phyloP scores from a whole-genome alignment of 179 eudicot genomes.

The Heliamphora pulchella region DNA sequence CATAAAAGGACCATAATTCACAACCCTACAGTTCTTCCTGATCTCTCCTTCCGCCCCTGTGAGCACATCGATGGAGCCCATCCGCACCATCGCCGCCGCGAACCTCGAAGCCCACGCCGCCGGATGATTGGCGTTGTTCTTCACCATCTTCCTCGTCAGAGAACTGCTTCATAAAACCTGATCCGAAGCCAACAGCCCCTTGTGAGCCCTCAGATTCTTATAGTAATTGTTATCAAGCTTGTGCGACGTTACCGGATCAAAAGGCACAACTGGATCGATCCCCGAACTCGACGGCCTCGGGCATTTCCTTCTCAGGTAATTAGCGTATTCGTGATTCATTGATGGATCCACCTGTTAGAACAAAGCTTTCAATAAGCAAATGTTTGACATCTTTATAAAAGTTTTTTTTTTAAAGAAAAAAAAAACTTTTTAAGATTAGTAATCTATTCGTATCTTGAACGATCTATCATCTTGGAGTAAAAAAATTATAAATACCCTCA shows the following conservation, averaged over 20 bases:
- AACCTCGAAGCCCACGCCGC: slow-evolving; percentile 36
- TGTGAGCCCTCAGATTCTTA: slow-evolving; percentile 6
- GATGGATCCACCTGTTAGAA: slow-evolving; percentile 28
- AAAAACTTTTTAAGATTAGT: no score
- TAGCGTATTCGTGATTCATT: slow-evolving; percentile 26
- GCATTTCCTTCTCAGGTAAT: slow-evolving; percentile 20
- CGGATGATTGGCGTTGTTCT: slow-evolving; percentile 10
- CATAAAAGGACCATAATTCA: slow-evolving; percentile 6
- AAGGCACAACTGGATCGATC: slow-evolving; percentile 9
- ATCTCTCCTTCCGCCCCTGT: slow-evolving; percentile 46
- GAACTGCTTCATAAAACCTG: slow-evolving; percentile 31
- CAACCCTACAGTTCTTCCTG: slow-evolving; percentile 38
- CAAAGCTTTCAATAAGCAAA: no score
- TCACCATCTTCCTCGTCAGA: slow-evolving; percentile 24
- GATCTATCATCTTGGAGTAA: no score
- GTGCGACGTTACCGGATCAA: slow-evolving; percentile 24
- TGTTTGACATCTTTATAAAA: no score
- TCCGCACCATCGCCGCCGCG: slow-evolving; percentile 45
- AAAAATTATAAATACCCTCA: no score
- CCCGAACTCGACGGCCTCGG: slow-evolving; percentile 12
- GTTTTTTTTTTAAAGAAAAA: no score
- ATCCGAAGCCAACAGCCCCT: slow-evolving; percentile 36
- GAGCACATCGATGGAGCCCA: slow-evolving; percentile 55
- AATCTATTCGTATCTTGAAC: no score
- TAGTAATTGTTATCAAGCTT: slow-evolving; percentile 33